Evolutionary conservation across 164 flowering plant species (phyloP).

Genomic region (Tinospora cordifolia): DNA sequence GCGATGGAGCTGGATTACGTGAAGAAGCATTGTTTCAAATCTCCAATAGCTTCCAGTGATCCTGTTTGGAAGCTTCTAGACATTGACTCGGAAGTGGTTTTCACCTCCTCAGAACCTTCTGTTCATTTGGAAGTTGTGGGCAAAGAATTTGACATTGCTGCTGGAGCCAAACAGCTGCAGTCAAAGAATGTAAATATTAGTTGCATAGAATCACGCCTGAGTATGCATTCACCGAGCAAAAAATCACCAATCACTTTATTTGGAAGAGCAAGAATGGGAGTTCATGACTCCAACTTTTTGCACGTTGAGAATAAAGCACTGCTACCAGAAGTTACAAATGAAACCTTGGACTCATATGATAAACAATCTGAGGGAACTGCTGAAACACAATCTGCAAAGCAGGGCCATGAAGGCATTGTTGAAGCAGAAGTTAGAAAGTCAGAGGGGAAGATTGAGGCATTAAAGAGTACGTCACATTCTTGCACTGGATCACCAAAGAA

Average conservation of each 20-base stretch:
- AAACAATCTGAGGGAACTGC: conserved; percentile 2
- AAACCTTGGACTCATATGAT: background rate
- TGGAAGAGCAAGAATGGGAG: conserved; percentile 65
- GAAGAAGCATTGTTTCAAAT: conserved; percentile 36
- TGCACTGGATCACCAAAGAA: conserved; percentile 27
- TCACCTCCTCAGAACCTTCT: conserved; percentile 14
- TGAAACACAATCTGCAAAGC: conserved; percentile 11
- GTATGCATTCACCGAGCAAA: conserved; percentile 40
- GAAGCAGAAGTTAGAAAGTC: conserved; percentile 15
- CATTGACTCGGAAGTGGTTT: conserved; percentile 26
- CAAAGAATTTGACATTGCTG: conserved; percentile 6
- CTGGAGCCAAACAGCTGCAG: conserved; percentile 18
- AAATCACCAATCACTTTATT: conserved; percentile 54
- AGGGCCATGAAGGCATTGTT: conserved; percentile 12
- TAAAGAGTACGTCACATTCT: conserved; percentile 12
- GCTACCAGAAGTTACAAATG: background rate
- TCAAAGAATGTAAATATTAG: conserved; percentile 15
- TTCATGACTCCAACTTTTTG: conserved; percentile 19
- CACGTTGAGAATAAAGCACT: conserved; percentile 15
- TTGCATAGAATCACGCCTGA: conserved; percentile 17
- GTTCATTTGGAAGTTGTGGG: conserved; percentile 15
- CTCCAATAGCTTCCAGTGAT: conserved; percentile 31
- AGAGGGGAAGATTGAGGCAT: conserved; percentile 9
- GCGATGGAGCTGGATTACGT: conserved; percentile 77
- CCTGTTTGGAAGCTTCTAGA: conserved; percentile 62